Percentiles rank a stretch among this genome's conserved stretches.
Conservation (phyloP, 768 basidiomycete genomes). For the Serendipita sp. region DNA sequence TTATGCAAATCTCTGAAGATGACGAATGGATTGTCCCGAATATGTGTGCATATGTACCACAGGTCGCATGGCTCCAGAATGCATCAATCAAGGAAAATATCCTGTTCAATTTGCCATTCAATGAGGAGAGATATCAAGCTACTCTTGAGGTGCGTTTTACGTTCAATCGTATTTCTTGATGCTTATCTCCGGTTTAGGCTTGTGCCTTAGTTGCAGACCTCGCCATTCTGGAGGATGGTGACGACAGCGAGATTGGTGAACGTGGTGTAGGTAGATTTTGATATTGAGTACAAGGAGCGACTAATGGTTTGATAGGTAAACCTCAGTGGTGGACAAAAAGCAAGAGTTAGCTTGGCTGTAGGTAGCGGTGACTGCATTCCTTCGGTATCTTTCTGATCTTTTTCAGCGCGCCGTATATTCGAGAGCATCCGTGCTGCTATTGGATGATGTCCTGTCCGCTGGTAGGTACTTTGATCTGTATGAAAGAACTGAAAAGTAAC, state of each 20-base stretch:
- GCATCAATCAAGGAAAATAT: constrained; percentile 62
- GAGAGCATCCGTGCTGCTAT: constrained; percentile 58
- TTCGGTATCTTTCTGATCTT: not conserved
- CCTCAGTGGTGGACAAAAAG: constrained; percentile 34
- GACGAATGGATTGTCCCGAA: constrained; percentile 65
- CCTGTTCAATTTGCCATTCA: constrained; percentile 60
- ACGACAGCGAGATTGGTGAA: constrained; percentile 9
- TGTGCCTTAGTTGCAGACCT: constrained; percentile 44
- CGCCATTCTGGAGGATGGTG: constrained; percentile 56
- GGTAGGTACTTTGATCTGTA: constrained; percentile 16
- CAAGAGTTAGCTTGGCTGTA: constrained; percentile 19
- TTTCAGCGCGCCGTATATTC: constrained; percentile 69
- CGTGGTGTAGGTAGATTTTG: constrained; percentile 32
- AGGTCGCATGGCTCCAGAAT: constrained; percentile 56
- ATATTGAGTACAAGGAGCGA: constrained; percentile 35
- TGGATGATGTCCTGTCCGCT: constrained; percentile 64
- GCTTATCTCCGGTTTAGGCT: constrained; percentile 16
- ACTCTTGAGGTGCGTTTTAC: constrained; percentile 45
- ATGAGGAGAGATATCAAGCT: constrained; percentile 54
- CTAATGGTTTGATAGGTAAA: constrained; percentile 27
- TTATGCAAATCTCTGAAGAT: constrained; percentile 26
- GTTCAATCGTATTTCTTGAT: constrained; percentile 17
- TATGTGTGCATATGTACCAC: constrained; percentile 73
- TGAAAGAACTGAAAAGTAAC: constrained; percentile 8
- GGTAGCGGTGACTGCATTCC: not conserved